Evolutionary conservation across 1,284 basidiomycete genomes (phyloP).

Genomic region (Cryptococcus sp.): DNA sequence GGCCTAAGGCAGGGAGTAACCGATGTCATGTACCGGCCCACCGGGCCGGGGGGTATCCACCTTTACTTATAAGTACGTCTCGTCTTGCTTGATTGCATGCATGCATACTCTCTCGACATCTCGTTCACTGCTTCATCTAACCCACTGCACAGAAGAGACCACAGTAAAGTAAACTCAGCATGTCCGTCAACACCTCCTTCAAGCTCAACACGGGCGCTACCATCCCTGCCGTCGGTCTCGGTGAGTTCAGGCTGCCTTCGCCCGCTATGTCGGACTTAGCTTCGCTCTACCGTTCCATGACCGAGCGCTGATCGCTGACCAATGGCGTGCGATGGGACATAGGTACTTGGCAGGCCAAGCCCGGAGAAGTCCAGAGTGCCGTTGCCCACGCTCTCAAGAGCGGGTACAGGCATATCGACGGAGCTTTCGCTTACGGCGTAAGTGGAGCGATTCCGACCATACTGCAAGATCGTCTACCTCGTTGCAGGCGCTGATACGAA

Average conservation of each 20-base stretch:
- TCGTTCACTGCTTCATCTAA: background rate
- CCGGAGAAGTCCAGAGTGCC: conserved; percentile 66
- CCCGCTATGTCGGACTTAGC: no score
- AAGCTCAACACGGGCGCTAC: conserved; percentile 67
- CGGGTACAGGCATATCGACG: conserved; percentile 76
- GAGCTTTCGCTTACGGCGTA: conserved; percentile 61
- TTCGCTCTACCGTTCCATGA: background rate
- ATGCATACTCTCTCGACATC: background rate
- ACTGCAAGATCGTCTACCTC: background rate
- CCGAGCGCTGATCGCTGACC: background rate
- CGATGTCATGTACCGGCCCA: no score
- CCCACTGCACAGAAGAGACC: background rate
- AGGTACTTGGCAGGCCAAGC: conserved; percentile 74
- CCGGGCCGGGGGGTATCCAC: no score
- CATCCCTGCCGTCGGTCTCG: conserved; percentile 71
- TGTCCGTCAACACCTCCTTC: conserved; percentile 49
- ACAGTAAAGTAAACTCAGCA: background rate
- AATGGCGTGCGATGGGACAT: background rate
- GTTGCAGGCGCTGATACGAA: background rate
- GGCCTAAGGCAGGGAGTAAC: no score
- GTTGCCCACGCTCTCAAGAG: conserved; percentile 69
- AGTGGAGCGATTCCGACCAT: background rate
- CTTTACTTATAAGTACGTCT: no score
- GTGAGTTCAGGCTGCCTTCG: background rate
- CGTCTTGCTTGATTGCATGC: no score